Conservation (phyloP, 108 stramenopile species). For the Aurantiochytrium sp. region DNA sequence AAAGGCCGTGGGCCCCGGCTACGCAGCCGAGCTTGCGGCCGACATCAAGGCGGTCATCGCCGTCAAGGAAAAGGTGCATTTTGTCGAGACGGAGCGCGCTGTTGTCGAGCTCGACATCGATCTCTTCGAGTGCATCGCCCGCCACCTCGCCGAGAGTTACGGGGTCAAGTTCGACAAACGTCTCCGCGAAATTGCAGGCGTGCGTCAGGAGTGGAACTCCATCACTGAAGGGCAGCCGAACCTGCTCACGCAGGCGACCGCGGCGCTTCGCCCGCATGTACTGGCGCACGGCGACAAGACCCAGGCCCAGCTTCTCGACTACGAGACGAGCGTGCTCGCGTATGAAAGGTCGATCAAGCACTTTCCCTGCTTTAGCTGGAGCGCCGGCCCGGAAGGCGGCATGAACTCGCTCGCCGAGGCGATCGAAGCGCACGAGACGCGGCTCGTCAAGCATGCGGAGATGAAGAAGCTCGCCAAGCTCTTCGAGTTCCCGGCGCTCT, state of each 20-base stretch:
- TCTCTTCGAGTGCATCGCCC: background rate
- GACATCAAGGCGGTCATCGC: constrained; percentile 37
- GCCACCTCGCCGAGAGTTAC: background rate
- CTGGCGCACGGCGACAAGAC: constrained; percentile 60
- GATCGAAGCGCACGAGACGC: constrained; percentile 28
- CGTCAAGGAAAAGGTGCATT: constrained; percentile 36
- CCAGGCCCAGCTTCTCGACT: constrained; percentile 59
- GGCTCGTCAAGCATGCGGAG: constrained; percentile 44
- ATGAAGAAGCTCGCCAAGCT: constrained; percentile 60
- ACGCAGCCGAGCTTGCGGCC: constrained; percentile 43
- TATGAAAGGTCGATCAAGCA: constrained; percentile 45
- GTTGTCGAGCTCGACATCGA: constrained; percentile 28
- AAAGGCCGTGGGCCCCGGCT: constrained; percentile 32
- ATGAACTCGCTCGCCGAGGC: constrained; percentile 48
- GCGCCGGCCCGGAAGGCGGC: constrained; percentile 47
- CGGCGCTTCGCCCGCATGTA: constrained; percentile 57
- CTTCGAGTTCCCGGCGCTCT: constrained; percentile 65
- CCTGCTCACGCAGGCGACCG: background rate
- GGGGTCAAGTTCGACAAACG: constrained; percentile 8
- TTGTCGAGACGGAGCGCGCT: background rate
- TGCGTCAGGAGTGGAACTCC: background rate
- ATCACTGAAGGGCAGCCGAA: background rate
- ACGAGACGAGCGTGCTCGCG: constrained; percentile 41
- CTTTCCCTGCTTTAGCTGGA: constrained; percentile 54
- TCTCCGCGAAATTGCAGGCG: background rate